Base-by-base conservation (phyloP, 305 asterid species). In the Fraxinus baroniana region DNA sequence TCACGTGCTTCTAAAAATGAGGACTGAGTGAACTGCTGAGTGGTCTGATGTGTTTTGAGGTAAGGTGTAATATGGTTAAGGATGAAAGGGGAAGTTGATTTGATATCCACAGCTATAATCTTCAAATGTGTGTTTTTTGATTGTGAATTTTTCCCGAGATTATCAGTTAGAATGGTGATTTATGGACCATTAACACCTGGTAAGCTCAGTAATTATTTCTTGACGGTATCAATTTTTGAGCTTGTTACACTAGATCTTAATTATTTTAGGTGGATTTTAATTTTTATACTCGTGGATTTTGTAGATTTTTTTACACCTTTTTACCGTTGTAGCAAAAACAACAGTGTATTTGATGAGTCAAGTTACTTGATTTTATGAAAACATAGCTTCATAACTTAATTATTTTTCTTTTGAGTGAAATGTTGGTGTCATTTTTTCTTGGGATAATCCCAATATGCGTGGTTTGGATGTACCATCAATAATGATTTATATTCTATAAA, bases 341-440 rank as follows among this genome's bases (percentile, higher is more conserved):
- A 28, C 30, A 1, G 30, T 28, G 30, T 28, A 28, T 78, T 57
- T 68, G 20, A 3, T 55, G 78, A 37, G 75, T 44, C 78, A 5
- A 4, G 5, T 74, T 15, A 18, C 26, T 36, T 74, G 13, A 37
- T 74, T 39, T 6, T 7, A 30, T 84, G 57, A 28, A 7, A 73
- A 26, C 76, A 52, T 73, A 46, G 84, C 74, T 79, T 83, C 74
- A 49, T 74, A 79, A 81, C 60, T 78, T 77, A 22, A 35, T 36
- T 28, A 8, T 80, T 28, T 80, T 12, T 83, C 64, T 32, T 75
- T 57, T 28, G 46, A 17, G 36, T 41, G 82, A 85, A 78, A 20
- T 87, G 86, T 88, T 93, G 96, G 97, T 94, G 78, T 85, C 98
- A 0, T 91, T 94, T 87, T 91, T 93, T 81, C 89, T 94, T 70